These are phyloP conservation scores for Sphaerulina populicola DNA, from an alignment of 2,329 filamentous ascomycete species.

Conservation along the genomic window DNA sequence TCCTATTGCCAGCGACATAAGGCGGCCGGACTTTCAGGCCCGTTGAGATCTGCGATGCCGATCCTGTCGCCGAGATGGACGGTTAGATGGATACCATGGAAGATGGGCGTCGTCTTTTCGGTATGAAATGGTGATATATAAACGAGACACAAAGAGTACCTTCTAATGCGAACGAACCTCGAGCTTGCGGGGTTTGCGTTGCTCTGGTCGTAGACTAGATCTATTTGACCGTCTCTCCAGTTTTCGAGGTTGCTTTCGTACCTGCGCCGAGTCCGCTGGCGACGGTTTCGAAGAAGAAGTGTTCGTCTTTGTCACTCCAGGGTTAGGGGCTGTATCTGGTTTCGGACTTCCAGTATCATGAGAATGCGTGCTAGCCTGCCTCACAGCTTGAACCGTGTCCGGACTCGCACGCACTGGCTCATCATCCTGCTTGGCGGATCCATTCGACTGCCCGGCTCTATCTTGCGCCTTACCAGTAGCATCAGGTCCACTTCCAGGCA, in stretches of 20 bases:
- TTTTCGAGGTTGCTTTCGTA: conserved; percentile 18
- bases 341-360: background rate
- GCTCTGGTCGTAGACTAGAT: background rate
- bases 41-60: conserved; percentile 71
- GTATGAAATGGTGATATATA: conserved; percentile 37
- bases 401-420: conserved; percentile 6
- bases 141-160: background rate
- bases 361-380: conserved; percentile 3
- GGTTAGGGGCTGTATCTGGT: background rate
- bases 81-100: conserved; percentile 59
- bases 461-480: conserved; percentile 6
- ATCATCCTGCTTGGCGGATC: conserved; percentile 3
- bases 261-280: background rate
- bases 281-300: background rate
- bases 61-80: conserved; percentile 66
- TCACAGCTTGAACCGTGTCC: conserved; percentile 10
- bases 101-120: conserved; percentile 38
- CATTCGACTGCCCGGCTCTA: conserved; percentile 8
- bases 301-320: background rate
- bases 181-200: conserved; percentile 14
- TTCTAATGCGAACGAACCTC: conserved; percentile 9
- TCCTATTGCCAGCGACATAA: conserved; percentile 63
- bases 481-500: conserved; percentile 7
- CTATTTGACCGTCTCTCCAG: conserved; percentile 12
- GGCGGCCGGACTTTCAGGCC: conserved; percentile 68